Percentiles rank a stretch among this genome's conserved stretches.
Evolutionary conservation across 495 filamentous ascomycete genomes (phyloP).

Genomic region (Cairneyella variabilis): DNA sequence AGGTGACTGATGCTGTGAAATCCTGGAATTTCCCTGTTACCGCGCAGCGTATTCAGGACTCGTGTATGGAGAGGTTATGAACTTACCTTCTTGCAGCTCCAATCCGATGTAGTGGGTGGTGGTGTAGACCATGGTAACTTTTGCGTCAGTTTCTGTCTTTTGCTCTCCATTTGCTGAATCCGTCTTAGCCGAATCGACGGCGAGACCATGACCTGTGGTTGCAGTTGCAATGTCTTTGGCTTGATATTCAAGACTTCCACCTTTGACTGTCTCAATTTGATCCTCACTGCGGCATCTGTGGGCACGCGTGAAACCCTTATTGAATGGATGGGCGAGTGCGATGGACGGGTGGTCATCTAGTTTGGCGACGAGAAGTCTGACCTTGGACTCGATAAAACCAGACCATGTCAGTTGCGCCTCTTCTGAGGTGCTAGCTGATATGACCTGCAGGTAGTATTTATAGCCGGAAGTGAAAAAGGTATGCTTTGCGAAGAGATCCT

Average conservation of each 20-base stretch:
- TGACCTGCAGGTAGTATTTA: constrained; percentile 89
- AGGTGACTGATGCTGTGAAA: neutral
- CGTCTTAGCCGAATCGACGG: constrained; percentile 9
- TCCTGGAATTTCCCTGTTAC: neutral
- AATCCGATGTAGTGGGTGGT: constrained; percentile 87
- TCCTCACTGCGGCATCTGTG: constrained; percentile 69
- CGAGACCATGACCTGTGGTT: constrained; percentile 48
- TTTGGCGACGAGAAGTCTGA: constrained; percentile 75
- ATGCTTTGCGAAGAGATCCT: constrained; percentile 81
- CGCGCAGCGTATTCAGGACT: neutral
- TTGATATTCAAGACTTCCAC: constrained; percentile 63
- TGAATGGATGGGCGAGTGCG: constrained; percentile 83
- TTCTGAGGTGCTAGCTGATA: constrained; percentile 79
- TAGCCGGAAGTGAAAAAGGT: constrained; percentile 89
- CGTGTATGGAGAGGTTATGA: constrained; percentile 15
- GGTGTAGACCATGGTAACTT: constrained; percentile 60
- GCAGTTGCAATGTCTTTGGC: constrained; percentile 55
- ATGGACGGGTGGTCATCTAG: constrained; percentile 74
- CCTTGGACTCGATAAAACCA: constrained; percentile 87
- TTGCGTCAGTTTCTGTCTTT: constrained; percentile 33
- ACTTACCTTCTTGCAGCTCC: constrained; percentile 63
- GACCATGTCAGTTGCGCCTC: constrained; percentile 85
- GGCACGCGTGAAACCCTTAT: constrained; percentile 81
- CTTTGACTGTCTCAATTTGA: constrained; percentile 64
- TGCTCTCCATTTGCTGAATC: constrained; percentile 31